Evolutionary conservation across 2,329 filamentous ascomycete genomes (phyloP), one percentile per base, ranked within the genome.

Genomic region (Fusarium sp.): DNA sequence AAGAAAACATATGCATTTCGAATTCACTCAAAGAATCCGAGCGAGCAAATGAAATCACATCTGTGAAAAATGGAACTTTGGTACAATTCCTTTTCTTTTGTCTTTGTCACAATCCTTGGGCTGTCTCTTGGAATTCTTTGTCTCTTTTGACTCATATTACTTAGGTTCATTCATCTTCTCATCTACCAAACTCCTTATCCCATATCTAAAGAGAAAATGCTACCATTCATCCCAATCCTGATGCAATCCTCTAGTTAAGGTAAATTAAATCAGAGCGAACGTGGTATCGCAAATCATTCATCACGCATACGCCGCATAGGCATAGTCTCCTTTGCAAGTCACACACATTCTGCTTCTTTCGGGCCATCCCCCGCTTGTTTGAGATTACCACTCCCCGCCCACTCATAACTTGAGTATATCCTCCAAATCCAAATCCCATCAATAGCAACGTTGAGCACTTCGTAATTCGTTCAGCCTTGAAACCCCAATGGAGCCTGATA

Each of bases 221-320:
- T 65, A 47, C 54, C 47, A 53, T 55, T 53, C 62, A 46, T 53
- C 60, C 59, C 49, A 59, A 53, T 41, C 65, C 49, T 50, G 55
- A 72, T 73, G 66, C 66, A 71, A 61, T 62, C 59, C 56, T 75
- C 65, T 74, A 61, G 33, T 62, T 36, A 38, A 42, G 54, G 46
- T 54, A 27, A 50, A 61, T 57, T 47, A 76, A 60, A 76, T 63
- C 70, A 70, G 60, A 76, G 64, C 69, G 71, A 74, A 71, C 50
- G 63, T 76, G 71, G 72, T 74, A 75, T 76, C 66, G 68, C 54
- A 71, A 68, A 68, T 47, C 73, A 62, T 62, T 76, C 74, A 71
- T 76, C 64, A 76, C 57, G 15, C 62, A 42, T 63, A 46, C 42
- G 53, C 39, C 42, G 31, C 29, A 27, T 33, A 35, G 53, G 57